Evolutionary conservation across 192 early-diverging fungal genomes (phyloP).

Genomic region (Backusella psychrophila): DNA sequence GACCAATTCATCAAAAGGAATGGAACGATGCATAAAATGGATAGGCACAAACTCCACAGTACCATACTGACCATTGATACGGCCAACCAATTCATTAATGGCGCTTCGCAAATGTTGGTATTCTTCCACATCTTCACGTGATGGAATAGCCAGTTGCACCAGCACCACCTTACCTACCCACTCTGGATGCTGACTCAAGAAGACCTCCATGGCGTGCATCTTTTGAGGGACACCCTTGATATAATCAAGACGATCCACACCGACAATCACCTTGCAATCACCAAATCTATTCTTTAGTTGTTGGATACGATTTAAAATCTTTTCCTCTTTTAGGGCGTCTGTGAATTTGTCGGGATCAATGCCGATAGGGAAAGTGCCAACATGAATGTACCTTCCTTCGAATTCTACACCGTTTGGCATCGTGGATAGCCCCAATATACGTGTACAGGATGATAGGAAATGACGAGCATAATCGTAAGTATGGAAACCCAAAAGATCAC

Average conservation of each 20-base stretch:
- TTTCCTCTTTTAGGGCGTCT: slow-evolving; percentile 71
- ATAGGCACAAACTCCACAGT: slow-evolving; percentile 98
- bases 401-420: slow-evolving; percentile 94
- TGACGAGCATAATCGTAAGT: slow-evolving; percentile 99
- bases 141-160: slow-evolving; percentile 97
- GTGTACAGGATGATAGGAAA: slow-evolving; percentile 95
- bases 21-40: slow-evolving; percentile 97
- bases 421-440: slow-evolving; percentile 90
- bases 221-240: slow-evolving; percentile 99
- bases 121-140: slow-evolving; percentile 97
- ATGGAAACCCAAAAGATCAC: slow-evolving; percentile 98
- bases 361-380: slow-evolving; percentile 99
- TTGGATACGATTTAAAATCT: slow-evolving; percentile 74
- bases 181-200: slow-evolving; percentile 85
- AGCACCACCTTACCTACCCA: slow-evolving; percentile 93
- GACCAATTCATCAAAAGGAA: slow-evolving; percentile 93
- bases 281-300: slow-evolving; percentile 82
- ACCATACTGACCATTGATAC: slow-evolving; percentile 95
- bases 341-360: slow-evolving; percentile 96
- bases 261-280: slow-evolving; percentile 88
- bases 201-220: slow-evolving; percentile 92
- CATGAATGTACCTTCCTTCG: slow-evolving; percentile 90
- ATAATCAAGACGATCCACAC: slow-evolving; percentile 98
- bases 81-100: slow-evolving; percentile 97
- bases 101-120: slow-evolving; percentile 91